These are phyloP conservation scores for Megacollybia platyphylla DNA, from an alignment of 1,284 basidiomycete genomes.

Conservation along the genomic window DNA sequence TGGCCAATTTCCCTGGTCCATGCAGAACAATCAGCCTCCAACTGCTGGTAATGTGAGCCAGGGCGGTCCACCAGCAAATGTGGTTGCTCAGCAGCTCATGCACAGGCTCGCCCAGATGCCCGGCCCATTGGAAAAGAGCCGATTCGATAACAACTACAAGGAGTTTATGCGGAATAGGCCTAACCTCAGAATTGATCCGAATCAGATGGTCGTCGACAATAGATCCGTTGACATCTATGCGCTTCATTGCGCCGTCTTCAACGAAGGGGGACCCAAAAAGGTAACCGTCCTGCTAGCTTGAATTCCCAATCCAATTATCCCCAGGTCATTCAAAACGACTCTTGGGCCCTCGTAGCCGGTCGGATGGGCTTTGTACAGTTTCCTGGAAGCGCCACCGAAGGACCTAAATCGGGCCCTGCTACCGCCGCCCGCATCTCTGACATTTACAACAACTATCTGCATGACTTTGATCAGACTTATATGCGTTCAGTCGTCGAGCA, in stretches of 20 bases:
- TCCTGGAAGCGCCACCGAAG: slow-evolving; percentile 39
- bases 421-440: slow-evolving; percentile 45
- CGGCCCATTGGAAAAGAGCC: slow-evolving; percentile 30
- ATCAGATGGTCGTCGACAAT: slow-evolving; percentile 32
- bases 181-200: slow-evolving; percentile 22
- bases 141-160: slow-evolving; percentile 36
- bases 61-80: neutral
- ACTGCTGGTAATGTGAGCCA: neutral
- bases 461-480: slow-evolving; percentile 44
- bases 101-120: slow-evolving; percentile 7
- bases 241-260: slow-evolving; percentile 45
- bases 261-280: slow-evolving; percentile 33
- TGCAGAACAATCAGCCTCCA: neutral
- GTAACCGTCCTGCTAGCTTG: slow-evolving; percentile 20
- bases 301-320: neutral
- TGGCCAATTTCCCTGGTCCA: neutral
- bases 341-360: slow-evolving; percentile 55
- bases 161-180: slow-evolving; percentile 27
- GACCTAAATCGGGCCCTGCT: slow-evolving; percentile 42
- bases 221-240: slow-evolving; percentile 41
- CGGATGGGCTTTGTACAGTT: slow-evolving; percentile 52
- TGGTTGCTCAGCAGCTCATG: neutral
- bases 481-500: slow-evolving; percentile 18
- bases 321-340: slow-evolving; percentile 21
- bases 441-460: slow-evolving; percentile 47